Conservation (phyloP, 2,329 filamentous ascomycete species). For the Pseudopithomyces maydicus region DNA sequence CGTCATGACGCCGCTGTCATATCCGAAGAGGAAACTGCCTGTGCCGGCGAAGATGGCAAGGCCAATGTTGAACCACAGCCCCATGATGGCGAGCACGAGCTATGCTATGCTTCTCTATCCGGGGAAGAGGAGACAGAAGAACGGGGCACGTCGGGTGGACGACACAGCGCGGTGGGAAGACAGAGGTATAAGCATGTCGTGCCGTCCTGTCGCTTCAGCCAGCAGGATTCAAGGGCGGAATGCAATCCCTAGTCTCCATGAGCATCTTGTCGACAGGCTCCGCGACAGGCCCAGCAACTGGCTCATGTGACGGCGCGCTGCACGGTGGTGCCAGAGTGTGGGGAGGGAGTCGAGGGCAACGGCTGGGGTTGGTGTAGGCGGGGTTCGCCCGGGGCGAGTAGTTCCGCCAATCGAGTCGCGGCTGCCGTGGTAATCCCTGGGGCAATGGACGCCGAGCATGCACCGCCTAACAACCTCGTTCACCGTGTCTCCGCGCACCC, state of each 20-base stretch:
- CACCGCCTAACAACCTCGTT: not conserved
- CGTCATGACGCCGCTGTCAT: conserved; percentile 48
- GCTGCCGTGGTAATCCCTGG: not conserved
- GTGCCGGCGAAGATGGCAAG: conserved; percentile 52
- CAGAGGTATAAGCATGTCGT: not conserved
- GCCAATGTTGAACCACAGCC: conserved; percentile 49
- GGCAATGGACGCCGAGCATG: not conserved
- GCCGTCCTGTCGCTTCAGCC: conserved; percentile 5
- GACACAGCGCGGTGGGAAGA: not conserved
- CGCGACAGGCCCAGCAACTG: no score
- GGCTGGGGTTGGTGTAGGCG: conserved; percentile 5
- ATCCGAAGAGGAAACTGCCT: conserved; percentile 50
- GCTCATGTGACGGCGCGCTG: conserved; percentile 3
- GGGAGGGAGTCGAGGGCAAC: conserved; percentile 3
- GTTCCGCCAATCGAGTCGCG: conserved; percentile 11
- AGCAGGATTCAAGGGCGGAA: conserved; percentile 23
- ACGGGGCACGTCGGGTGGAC: not conserved
- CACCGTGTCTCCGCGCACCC: not conserved
- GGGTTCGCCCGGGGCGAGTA: conserved; percentile 1
- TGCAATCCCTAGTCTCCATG: conserved; percentile 30
- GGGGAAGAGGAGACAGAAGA: not conserved
- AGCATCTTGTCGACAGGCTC: not conserved
- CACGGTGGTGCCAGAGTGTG: conserved; percentile 4
- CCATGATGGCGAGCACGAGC: conserved; percentile 37
- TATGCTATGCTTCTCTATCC: not conserved